Evolutionary conservation across 2,329 filamentous ascomycete genomes (phyloP).

Genomic region (Fusarium mexicanum): DNA sequence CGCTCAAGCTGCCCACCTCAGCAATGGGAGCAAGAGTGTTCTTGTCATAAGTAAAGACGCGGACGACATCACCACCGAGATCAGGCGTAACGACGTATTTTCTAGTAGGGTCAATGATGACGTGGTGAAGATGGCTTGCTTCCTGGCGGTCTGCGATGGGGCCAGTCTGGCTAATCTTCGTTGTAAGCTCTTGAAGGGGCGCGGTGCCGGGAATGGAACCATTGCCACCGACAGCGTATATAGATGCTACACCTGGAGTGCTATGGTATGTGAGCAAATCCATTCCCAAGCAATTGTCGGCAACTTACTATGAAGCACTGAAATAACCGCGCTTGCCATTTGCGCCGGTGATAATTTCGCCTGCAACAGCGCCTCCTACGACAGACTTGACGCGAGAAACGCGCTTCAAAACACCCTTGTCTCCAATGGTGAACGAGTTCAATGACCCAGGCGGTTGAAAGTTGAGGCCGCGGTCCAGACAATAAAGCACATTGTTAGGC

Average conservation of each 20-base stretch:
- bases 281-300: accelerated
- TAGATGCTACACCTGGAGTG: conserved; percentile 21
- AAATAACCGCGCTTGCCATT: conserved; percentile 32
- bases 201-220: conserved; percentile 28
- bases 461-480: conserved; percentile 28
- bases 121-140: conserved; percentile 37
- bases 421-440: conserved; percentile 34
- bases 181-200: conserved; percentile 28
- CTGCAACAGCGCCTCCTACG: conserved; percentile 30
- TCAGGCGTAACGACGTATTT: conserved; percentile 36
- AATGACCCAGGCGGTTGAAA: conserved; percentile 23
- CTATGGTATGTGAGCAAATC: neutral
- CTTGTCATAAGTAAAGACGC: conserved; percentile 37
- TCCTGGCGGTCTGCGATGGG: conserved; percentile 36
- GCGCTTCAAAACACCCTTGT: conserved; percentile 12
- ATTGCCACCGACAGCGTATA: conserved; percentile 22
- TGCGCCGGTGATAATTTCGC: conserved; percentile 23
- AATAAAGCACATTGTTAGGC: conserved; percentile 31
- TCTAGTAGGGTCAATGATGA: conserved; percentile 36
- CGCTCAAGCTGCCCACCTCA: conserved; percentile 21
- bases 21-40: conserved; percentile 32
- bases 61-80: conserved; percentile 33
- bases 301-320: conserved; percentile 36
- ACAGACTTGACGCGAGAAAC: conserved; percentile 24
- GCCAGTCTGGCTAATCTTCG: conserved; percentile 30